Evolutionary conservation across 2,329 filamentous ascomycete species (phyloP).

Genomic region (Cercospora zeae-maydis): DNA sequence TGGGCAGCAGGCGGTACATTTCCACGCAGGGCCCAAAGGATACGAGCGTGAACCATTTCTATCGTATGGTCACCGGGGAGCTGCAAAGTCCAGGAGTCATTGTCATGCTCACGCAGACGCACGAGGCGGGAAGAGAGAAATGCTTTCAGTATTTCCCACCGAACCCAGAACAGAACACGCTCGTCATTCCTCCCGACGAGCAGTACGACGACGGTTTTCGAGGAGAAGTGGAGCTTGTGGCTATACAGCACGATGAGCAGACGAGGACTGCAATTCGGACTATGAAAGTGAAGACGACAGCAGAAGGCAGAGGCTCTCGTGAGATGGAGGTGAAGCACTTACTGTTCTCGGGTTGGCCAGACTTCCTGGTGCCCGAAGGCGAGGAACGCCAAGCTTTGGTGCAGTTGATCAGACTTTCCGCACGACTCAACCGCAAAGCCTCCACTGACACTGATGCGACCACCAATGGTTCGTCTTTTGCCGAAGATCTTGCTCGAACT

Average conservation of each 20-base stretch:
- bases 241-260: conserved; percentile 52
- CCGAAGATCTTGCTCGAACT: conserved; percentile 30
- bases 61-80: conserved; percentile 82
- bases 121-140: conserved; percentile 74
- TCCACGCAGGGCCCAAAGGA: conserved; percentile 83
- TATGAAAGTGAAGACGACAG: conserved; percentile 51
- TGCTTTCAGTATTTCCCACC: conserved; percentile 77
- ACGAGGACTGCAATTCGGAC: conserved; percentile 69
- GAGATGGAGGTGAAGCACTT: conserved; percentile 75
- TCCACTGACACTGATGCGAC: conserved; percentile 15
- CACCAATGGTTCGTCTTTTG: conserved; percentile 22
- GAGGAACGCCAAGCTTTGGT: conserved; percentile 66
- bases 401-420: conserved; percentile 65
- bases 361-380: conserved; percentile 75
- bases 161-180: conserved; percentile 27
- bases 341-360: conserved; percentile 83
- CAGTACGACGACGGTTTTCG: conserved; percentile 50
- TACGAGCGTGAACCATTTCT: conserved; percentile 74
- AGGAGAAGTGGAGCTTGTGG: conserved; percentile 63
- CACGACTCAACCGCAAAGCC: conserved; percentile 48
- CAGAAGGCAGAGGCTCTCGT: conserved; percentile 38
- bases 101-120: conserved; percentile 89
- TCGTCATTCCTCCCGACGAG: conserved; percentile 27
- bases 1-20: conserved; percentile 64
- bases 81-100: conserved; percentile 65